Conservation (phyloP, 768 basidiomycete genomes). For the Mycena vitilis region DNA sequence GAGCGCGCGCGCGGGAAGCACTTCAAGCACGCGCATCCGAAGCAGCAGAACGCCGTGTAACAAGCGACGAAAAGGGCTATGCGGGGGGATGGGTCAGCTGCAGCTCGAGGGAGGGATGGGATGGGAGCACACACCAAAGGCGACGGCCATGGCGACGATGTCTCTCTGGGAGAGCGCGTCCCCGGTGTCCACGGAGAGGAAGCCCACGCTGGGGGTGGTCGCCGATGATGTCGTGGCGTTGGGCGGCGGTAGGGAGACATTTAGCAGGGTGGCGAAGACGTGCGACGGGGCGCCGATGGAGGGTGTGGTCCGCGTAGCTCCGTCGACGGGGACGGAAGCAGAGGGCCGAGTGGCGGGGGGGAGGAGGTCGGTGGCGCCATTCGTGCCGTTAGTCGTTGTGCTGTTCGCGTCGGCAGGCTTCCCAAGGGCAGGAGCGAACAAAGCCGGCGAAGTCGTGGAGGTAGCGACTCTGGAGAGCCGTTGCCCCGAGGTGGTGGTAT, state of each 20-base stretch:
- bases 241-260: background rate
- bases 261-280: background rate
- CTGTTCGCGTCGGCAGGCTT: background rate
- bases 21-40: background rate
- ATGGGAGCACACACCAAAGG: background rate
- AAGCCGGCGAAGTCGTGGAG: too few relatives aligned
- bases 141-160: background rate
- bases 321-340: background rate
- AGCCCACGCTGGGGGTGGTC: background rate
- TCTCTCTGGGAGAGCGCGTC: background rate
- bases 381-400: background rate
- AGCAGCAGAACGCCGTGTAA: conserved; percentile 5
- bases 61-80: conserved; percentile 1
- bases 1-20: background rate
- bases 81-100: background rate
- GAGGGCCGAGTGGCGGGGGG: background rate
- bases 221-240: background rate
- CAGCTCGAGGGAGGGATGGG: background rate
- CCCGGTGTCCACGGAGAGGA: background rate
- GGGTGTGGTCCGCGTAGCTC: background rate
- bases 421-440: too few relatives aligned
- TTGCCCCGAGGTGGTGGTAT: too few relatives aligned
- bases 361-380: background rate
- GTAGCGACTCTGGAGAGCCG: too few relatives aligned
- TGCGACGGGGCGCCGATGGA: background rate